Evolutionary conservation across 2,329 filamentous ascomycete species (phyloP).

Genomic region (Neonectria ditissima): DNA sequence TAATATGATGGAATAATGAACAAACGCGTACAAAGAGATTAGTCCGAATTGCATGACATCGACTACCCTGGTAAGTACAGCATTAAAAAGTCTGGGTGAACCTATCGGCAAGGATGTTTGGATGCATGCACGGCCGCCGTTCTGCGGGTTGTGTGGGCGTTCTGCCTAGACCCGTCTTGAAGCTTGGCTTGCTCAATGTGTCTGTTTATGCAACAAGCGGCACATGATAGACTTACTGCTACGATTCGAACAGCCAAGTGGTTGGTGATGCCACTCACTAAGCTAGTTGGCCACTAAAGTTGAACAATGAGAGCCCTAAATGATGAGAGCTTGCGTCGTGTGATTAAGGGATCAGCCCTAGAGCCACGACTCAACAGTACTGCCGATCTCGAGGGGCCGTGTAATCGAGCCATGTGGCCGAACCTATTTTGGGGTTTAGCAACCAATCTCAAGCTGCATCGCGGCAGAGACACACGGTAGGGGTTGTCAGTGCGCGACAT

Average conservation of each 20-base stretch:
- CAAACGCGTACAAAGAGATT: slow-evolving; percentile 13
- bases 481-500: slow-evolving; percentile 36
- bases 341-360: slow-evolving; percentile 34
- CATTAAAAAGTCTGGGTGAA: slow-evolving; percentile 25
- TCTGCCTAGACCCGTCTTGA: slow-evolving; percentile 31
- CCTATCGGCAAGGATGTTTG: slow-evolving; percentile 38
- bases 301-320: background rate
- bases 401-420: slow-evolving; percentile 26
- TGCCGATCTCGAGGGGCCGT: slow-evolving; percentile 28
- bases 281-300: background rate
- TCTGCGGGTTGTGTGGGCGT: slow-evolving; percentile 31
- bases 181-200: slow-evolving; percentile 33
- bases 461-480: slow-evolving; percentile 29
- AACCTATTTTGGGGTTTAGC: slow-evolving; percentile 27
- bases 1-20: slow-evolving; percentile 35
- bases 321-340: slow-evolving; percentile 6
- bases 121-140: slow-evolving; percentile 36
- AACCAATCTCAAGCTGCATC: slow-evolving; percentile 39
- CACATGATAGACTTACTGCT: slow-evolving; percentile 8
- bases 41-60: slow-evolving; percentile 30
- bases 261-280: background rate
- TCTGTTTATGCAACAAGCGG: slow-evolving; percentile 18
- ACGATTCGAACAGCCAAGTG: background rate
- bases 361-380: slow-evolving; percentile 37
- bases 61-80: slow-evolving; percentile 33